Base-by-base conservation (phyloP, 176 grass and related monocot genomes). In the Hordeum vulgare region DNA sequence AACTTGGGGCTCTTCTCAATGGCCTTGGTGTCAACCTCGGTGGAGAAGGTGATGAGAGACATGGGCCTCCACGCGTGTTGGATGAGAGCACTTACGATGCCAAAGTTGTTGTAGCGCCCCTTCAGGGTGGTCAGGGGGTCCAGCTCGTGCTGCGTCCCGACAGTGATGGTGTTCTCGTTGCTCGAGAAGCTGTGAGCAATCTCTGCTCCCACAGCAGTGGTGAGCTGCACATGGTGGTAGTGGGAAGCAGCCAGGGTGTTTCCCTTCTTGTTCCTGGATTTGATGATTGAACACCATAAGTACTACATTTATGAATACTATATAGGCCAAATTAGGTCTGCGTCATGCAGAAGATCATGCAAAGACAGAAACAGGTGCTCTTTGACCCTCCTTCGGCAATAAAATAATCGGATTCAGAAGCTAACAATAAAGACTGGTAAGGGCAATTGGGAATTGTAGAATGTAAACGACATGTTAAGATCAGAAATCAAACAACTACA, bases 141-240 rank as follows among this genome's bases (percentile, higher is more conserved):
- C 82, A 96, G 26, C 53, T 85, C 68, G 23, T 93, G 84, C 45
- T 89, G 86, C 2, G 88, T 61, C 41, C 94, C 94, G 34, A 96
- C 83, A 82, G 81, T 90, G 20, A 96, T 34, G 14, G 73, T 91
- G 84, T 88, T 96, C 66, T 78, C 84, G 10, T 93, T 93, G 84
- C 75, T 89, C 0, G 86, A 96, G 89, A 96, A 93, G 79, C 81
- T 79, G 69, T 93, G 91, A 5, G 80, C 80, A 9, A 96, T 54
- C 77, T 96, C 94, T 37, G 81, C 94, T 66, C 94, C 94, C 17
- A 96, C 94, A 24, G 86, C 89, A 41, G 91, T 96, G 74, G 66
- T 26, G 15, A 18, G 6, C 14, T 65, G 84, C 37, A 96, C 94
- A 81, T 66, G 71, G 89, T 96, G 94, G 72, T 89, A 93, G 84